Base-by-base conservation (phyloP, 1,139 yeast species). In the Yamadazyma spencermartinsiae region DNA sequence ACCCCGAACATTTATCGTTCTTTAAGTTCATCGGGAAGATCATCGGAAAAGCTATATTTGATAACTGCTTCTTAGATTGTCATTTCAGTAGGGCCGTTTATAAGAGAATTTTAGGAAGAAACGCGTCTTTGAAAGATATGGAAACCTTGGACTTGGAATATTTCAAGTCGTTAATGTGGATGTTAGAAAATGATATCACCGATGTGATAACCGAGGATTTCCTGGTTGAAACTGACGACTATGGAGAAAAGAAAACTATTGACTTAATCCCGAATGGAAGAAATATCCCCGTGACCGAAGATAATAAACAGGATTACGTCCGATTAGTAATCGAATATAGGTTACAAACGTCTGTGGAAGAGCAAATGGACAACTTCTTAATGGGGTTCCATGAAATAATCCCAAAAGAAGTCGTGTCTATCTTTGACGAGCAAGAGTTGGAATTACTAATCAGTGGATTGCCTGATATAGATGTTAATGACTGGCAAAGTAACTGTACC, bases 201-300 rank as follows among this genome's bases (percentile, higher is more conserved):
- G 98, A 90, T 60, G 85, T 94, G 25, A 87, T 94, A 39, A 90
- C 92, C n/a, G 98, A 94, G 60, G 90, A 95, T 13, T 92, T 94
- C 57, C 83, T 95, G 7, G 88, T 92, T 27, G 98, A 90, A 54
- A 79, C 95, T 1, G 96, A 89, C 55, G 98, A 90, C 55, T 90
- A 86, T 56, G 98, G 98, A 44, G 96, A 85, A 55, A 90, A 82
- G 53, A 86, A 82, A 58, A 67, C 77, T 7, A 75, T 86, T 46
- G 96, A 88, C 53, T 74, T 94, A 57, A 76, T 85, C 41, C 90
- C 92, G 2, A 68, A 82, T 58, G 99, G 99, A 2, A 68, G 88
- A 33, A 74, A 89, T 46, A 81, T 92, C 39, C 75, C 92, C 0
- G 98, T 92, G 1, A 87, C 96, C 0, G 96, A 92, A 55, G 85